Percentiles rank a stretch among this genome's conserved stretches.
phyloP scores from a whole-genome alignment of 176 grass and related monocot species.

The Leersia perrieri region DNA sequence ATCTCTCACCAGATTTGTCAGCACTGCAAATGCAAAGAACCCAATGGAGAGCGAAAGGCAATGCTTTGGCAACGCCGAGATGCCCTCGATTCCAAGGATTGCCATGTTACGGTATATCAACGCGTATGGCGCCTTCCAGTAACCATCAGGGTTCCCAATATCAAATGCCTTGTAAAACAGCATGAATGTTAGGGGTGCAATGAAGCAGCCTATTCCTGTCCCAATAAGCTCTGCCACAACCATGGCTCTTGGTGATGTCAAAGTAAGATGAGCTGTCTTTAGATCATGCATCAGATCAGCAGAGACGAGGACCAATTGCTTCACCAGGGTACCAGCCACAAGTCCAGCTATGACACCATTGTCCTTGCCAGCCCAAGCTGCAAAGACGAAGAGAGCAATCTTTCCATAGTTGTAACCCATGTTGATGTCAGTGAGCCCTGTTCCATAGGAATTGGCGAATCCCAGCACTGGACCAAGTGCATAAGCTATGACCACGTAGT shows the following conservation, averaged over 20 bases:
- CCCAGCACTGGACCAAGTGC: slow-evolving; percentile 61
- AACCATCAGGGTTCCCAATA: slow-evolving; percentile 65
- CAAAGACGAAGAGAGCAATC: slow-evolving; percentile 72
- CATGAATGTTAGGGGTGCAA: slow-evolving; percentile 75
- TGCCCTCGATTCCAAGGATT: slow-evolving; percentile 78
- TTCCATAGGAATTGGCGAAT: slow-evolving; percentile 76
- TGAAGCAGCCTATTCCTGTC: slow-evolving; percentile 72
- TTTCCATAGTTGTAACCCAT: slow-evolving; percentile 95
- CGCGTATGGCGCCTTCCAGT: slow-evolving; percentile 84
- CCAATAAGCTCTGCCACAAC: slow-evolving; percentile 65
- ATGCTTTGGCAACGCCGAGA: slow-evolving; percentile 57
- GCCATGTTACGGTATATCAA: slow-evolving; percentile 94
- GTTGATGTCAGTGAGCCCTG: slow-evolving; percentile 89
- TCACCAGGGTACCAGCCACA: slow-evolving; percentile 56
- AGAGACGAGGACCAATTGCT: slow-evolving; percentile 60
- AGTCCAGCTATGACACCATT: slow-evolving; percentile 70
- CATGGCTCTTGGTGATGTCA: slow-evolving; percentile 81
- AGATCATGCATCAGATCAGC: slow-evolving; percentile 89
- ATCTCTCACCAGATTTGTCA: slow-evolving; percentile 47
- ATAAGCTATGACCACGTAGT: slow-evolving; percentile 80
- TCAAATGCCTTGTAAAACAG: slow-evolving; percentile 95
- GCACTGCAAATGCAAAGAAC: slow-evolving; percentile 66
- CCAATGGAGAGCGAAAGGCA: slow-evolving; percentile 67
- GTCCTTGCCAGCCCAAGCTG: slow-evolving; percentile 64
- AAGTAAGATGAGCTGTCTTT: slow-evolving; percentile 76